Base-by-base conservation (phyloP, 352 stramenopile genomes). In the Pythium phragmiticola region DNA sequence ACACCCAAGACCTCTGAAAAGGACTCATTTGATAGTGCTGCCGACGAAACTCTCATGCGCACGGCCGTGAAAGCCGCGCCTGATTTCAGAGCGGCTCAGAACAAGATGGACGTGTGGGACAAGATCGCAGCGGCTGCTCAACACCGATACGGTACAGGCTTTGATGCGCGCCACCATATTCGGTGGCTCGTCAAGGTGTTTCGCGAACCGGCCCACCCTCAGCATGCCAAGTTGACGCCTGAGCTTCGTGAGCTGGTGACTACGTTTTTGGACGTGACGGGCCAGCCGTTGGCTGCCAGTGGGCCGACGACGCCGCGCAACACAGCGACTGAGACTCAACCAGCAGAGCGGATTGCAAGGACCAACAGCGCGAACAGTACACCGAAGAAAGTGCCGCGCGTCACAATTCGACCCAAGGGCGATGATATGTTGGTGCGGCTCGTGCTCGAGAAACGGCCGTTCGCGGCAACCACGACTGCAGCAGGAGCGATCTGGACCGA, bases 361-460 rank as follows among this genome's bases (percentile, higher is more conserved):
- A 17, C 7, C 8, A 60, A 30, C 19, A 49, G 14, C 14, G n/a
- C 14, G 17, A 48, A 39, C 16, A 4, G 39, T 8, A 28, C 21
- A 21, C 37, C 13, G 14, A 50, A 50, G 37, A 59, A 37, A 36
- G 7, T 36, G 5, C 13, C 7, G 37, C 39, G 42, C 37, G 39
- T 60, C 26, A 49, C 21, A 14, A 56, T 62, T 34, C 42, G 49
- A 17, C 30, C 57, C 7, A 21, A 28, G 0, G 33, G 45, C 13
- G 58, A 65, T 19, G 37, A 51, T 9, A 30, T 13, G 12, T n/a
- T 65, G 6, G 43, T 53, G n/a, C 21, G 21, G 8, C 41, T 65
- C 1, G 58, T 65, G 13, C 47, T 65, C 17, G 33, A 59, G 28
- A 59, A 58, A 41, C 58, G 49, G 0, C 58, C 58, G n/a, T 59